These are phyloP conservation scores for Mycena citricolor DNA, from an alignment of 1,284 basidiomycete species.

Conservation along the genomic window DNA sequence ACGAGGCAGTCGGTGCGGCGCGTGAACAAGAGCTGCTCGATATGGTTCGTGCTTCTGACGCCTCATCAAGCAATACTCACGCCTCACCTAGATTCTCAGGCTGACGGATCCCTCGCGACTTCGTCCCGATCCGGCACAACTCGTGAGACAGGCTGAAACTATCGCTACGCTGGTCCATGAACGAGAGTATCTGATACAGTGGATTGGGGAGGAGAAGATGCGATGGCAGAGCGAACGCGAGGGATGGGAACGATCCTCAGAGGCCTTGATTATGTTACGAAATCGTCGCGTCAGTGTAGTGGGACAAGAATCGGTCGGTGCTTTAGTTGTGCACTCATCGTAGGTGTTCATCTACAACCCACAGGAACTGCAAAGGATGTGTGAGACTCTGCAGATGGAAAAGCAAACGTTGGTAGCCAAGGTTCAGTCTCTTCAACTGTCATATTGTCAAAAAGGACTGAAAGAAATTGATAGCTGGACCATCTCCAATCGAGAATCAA, in stretches of 20 bases:
- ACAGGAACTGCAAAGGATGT: slow-evolving; percentile 13
- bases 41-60: slow-evolving; percentile 46
- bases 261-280: slow-evolving; percentile 56
- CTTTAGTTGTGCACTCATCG: slow-evolving; percentile 2
- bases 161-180: slow-evolving; percentile 57
- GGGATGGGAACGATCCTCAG: slow-evolving; percentile 59
- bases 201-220: slow-evolving; percentile 53
- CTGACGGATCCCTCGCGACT: slow-evolving; percentile 41
- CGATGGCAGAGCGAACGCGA: slow-evolving; percentile 61
- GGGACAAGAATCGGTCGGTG: slow-evolving; percentile 49
- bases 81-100: slow-evolving; percentile 45
- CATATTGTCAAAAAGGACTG: slow-evolving; percentile 4
- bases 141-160: slow-evolving; percentile 58
- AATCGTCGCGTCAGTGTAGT: slow-evolving; percentile 40
- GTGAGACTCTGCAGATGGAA: slow-evolving; percentile 11
- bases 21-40: slow-evolving; percentile 47
- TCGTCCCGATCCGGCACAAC: slow-evolving; percentile 41
- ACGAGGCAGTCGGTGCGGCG: slow-evolving; percentile 33
- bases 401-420: slow-evolving; percentile 12
- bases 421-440: slow-evolving; percentile 4
- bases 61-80: slow-evolving; percentile 16
- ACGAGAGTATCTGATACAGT: slow-evolving; percentile 53
- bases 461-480: slow-evolving; percentile 38
- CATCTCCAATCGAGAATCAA: slow-evolving; percentile 45
- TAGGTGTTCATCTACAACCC: slow-evolving; percentile 4